phyloP scores from a whole-genome alignment of 345 rosid species.

The Raphanus sativus region DNA sequence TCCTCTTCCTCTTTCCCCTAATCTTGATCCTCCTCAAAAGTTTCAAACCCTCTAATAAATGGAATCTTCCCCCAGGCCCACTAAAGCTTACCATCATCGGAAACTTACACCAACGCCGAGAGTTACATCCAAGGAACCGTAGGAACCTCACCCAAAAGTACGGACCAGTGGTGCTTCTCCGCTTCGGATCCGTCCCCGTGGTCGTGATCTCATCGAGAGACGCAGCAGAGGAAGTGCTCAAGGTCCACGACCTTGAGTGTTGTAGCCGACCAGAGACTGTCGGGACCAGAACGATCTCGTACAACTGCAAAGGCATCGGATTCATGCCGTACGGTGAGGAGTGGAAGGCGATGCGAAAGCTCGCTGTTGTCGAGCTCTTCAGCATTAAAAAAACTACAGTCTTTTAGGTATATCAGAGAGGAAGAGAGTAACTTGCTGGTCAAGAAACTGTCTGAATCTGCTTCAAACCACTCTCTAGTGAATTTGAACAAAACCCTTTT shows the following conservation, averaged over 20 bases:
- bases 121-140: not conserved
- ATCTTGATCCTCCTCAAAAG: not conserved
- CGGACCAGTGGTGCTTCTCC: constrained; percentile 26
- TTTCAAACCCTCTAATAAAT: not conserved
- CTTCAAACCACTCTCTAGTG: not conserved
- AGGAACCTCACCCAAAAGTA: not conserved
- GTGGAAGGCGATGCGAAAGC: constrained; percentile 37
- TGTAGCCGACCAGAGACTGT: constrained; percentile 29
- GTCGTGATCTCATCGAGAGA: constrained; percentile 23
- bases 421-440: constrained; percentile 15
- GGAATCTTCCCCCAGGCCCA: constrained; percentile 23
- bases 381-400: not conserved
- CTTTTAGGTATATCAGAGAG: constrained; percentile 11
- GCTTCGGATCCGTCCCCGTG: constrained; percentile 19
- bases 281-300: constrained; percentile 20
- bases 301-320: constrained; percentile 21
- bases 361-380: constrained; percentile 20
- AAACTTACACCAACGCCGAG: constrained; percentile 19
- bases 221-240: constrained; percentile 32
- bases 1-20: not conserved
- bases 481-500: constrained; percentile 14
- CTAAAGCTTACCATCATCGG: constrained; percentile 22
- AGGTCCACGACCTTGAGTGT: constrained; percentile 30
- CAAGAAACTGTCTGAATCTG: constrained; percentile 12
- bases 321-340: constrained; percentile 41